Evolutionary conservation across 768 basidiomycete genomes (phyloP), one percentile per base, ranked within the genome.

Genomic region (Bullera alba): DNA sequence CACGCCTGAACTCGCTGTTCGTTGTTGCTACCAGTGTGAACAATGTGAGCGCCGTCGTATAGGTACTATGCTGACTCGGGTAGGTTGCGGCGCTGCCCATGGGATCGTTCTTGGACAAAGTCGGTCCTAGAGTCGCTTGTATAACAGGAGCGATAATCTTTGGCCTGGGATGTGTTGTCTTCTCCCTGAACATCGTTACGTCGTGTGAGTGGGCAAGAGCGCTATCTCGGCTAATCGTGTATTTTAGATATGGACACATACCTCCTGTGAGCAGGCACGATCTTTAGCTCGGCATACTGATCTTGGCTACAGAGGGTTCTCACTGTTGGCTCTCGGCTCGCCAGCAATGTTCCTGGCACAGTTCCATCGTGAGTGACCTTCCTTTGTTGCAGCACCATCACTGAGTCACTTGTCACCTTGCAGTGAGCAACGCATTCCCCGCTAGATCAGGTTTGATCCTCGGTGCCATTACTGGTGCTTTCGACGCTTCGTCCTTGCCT

Each of bases 341-440:
- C 73, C 74, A 28, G 58, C 73, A 38, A 72, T 75, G 46, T 75
- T 75, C 59, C 57, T 75, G 1, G 60, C 73, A 14, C 65, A 66
- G 23, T 75, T 75, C 51, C 75, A 75, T 50, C 65, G 65, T 61
- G 23, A 42, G 61, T 56, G 5, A n/a, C n/a, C n/a, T n/a, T 38
- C 21, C 22, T 1, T n/a, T 17, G 12, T 3, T 26, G 8, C 12
- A 16, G 2, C 7, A 3, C 12, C 41, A 27, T 37, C 29, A 5
- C 37, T 30, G 15, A 12, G 15, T 17, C 14, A 2, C 14, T 48
- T 46, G 17, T 37, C 22, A 23, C 5, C 26, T 22, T 15, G 17
- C 48, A 63, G 61, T 75, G 12, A 70, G 72, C 25, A 75, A 75
- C 50, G 67, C 74, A 3, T 75, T 75, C 56, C 75, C 75, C 2